Evolutionary conservation across 495 filamentous ascomycete species (phyloP).

Genomic region (Tuber calosporum): DNA sequence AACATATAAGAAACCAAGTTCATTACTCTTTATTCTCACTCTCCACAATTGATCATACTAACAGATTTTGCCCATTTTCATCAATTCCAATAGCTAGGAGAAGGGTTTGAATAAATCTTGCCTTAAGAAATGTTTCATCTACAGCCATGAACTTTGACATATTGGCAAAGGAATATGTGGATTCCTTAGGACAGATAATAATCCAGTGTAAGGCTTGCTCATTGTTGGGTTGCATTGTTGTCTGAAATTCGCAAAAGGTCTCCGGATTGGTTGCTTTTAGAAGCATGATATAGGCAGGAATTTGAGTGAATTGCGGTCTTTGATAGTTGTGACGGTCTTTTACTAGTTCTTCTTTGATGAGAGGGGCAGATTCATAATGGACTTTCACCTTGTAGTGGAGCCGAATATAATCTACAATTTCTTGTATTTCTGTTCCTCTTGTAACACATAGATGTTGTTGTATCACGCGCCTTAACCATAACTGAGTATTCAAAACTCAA

Average conservation of each 20-base stretch:
- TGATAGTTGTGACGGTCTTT: conserved; percentile 6
- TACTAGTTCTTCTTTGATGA: background rate
- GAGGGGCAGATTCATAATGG: conserved; percentile 1
- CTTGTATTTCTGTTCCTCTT: background rate
- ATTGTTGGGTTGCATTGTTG: background rate
- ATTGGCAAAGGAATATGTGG: background rate
- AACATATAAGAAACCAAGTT: conserved; percentile 13
- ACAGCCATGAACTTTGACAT: conserved; percentile 11
- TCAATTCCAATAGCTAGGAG: conserved; percentile 24
- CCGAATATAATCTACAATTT: conserved; percentile 1
- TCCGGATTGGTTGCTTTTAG: background rate
- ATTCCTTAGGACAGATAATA: conserved; percentile 6
- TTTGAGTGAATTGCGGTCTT: conserved; percentile 3
- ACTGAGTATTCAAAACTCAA: conserved; percentile 4
- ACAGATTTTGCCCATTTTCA: conserved; percentile 15
- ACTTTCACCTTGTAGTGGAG: conserved; percentile 8
- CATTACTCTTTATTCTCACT: conserved; percentile 12
- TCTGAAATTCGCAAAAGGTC: background rate
- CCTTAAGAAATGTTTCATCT: conserved; percentile 23
- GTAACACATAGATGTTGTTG: background rate
- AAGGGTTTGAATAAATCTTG: conserved; percentile 14
- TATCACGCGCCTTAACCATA: background rate
- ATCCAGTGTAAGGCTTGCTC: conserved; percentile 9
- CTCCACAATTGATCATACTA: conserved; percentile 16
- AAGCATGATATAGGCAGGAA: conserved; percentile 6